Conservation (phyloP, 1,139 yeast genomes). For the Magnusiomyces clavatus region DNA sequence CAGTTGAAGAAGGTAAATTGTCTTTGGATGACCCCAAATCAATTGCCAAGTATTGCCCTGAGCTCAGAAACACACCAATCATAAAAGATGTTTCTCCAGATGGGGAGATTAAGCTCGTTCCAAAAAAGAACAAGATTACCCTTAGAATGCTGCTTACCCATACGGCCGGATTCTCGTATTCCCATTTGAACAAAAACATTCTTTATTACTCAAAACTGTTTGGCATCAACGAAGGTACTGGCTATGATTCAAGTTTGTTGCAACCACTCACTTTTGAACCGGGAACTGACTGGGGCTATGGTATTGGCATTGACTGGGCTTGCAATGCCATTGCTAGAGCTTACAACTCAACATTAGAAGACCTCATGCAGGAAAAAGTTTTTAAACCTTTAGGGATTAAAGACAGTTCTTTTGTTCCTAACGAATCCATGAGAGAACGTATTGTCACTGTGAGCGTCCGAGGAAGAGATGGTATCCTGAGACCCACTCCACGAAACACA, state of each 20-base stretch:
- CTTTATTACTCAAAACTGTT: constrained; percentile 2
- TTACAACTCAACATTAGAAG: neutral
- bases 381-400: constrained; percentile 5
- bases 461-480: neutral
- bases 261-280: constrained; percentile 47
- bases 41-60: constrained; percentile 35
- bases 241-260: constrained; percentile 16
- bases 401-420: constrained; percentile 3
- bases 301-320: constrained; percentile 46
- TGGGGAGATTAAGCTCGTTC: constrained; percentile 26
- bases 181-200: constrained; percentile 26
- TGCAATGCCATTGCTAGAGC: constrained; percentile 37
- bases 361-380: neutral
- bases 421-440: neutral
- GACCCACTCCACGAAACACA: constrained; percentile 2
- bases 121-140: constrained; percentile 38
- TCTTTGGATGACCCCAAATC: constrained; percentile 33
- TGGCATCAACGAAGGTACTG: constrained; percentile 10
- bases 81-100: constrained; percentile 31
- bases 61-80: constrained; percentile 26
- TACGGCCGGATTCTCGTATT: constrained; percentile 30
- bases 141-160: constrained; percentile 43
- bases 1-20: constrained; percentile 40
- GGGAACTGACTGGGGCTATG: constrained; percentile 45
- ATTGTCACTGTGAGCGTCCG: constrained; percentile 10